A percentile compares a stretch with the other conserved stretches of the same genome.
Evolutionary conservation across 306 rosid species (phyloP).

Genomic region (Prunus kanzakura): DNA sequence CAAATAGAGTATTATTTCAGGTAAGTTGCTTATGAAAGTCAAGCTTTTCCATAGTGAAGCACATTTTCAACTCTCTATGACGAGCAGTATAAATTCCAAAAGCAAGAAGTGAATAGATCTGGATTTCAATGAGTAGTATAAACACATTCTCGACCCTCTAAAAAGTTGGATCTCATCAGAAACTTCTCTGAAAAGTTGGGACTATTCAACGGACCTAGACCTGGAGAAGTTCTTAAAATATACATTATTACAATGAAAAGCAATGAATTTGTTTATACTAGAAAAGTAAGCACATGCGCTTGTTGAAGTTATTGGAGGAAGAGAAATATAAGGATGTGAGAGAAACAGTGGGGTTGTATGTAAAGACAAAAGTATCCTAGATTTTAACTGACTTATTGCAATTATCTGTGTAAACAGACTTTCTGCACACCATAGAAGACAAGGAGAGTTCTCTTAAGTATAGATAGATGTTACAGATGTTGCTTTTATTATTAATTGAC

Average conservation of each 20-base stretch:
- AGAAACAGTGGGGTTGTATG: background rate
- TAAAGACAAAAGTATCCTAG: background rate
- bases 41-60: background rate
- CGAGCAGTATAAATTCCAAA: background rate
- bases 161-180: too few species aligned
- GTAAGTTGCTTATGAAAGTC: slow-evolving; percentile 33
- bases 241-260: too few species aligned
- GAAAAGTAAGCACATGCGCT: too few species aligned
- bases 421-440: background rate
- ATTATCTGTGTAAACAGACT: background rate
- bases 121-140: too few species aligned
- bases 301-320: too few species aligned
- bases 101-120: background rate
- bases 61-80: background rate
- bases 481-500: slow-evolving; percentile 30
- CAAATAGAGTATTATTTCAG: slow-evolving; percentile 93
- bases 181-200: too few species aligned
- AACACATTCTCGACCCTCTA: too few species aligned
- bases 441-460: background rate
- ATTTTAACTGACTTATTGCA: background rate
- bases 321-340: too few species aligned
- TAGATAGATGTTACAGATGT: background rate
- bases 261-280: too few species aligned
- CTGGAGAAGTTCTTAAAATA: too few species aligned
- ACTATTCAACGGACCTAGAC: too few species aligned